A percentile compares a stretch with the other conserved stretches of the same genome.
Evolutionary conservation across 306 rosid species (phyloP).

Genomic region (Ceratonia siliqua): DNA sequence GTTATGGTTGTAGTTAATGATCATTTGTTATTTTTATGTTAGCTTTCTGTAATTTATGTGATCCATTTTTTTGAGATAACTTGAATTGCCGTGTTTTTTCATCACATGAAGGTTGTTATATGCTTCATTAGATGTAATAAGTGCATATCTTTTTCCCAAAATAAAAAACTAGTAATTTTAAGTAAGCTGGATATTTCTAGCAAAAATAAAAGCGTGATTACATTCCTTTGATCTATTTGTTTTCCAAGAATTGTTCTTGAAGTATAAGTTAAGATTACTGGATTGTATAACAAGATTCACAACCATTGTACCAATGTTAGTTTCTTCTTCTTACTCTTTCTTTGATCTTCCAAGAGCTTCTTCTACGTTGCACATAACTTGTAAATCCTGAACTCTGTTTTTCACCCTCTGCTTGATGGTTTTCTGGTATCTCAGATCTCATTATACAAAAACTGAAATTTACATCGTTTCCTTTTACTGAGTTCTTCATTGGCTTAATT

Average conservation of each 20-base stretch:
- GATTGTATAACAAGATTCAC: background rate
- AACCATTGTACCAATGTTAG: background rate
- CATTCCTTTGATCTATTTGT: background rate
- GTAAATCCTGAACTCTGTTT: background rate
- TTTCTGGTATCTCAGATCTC: background rate
- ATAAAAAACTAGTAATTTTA: background rate
- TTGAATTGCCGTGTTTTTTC: background rate
- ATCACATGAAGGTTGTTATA: background rate
- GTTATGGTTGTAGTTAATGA: slow-evolving; percentile 35
- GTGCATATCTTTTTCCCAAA: background rate
- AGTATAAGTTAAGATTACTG: background rate
- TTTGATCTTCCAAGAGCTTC: too few species aligned
- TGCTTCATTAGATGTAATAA: slow-evolving; percentile 16
- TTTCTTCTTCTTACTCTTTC: background rate
- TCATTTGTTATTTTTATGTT: background rate
- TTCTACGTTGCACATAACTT: too few species aligned
- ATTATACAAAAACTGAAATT: background rate
- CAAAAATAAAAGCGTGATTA: background rate
- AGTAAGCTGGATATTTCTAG: background rate
- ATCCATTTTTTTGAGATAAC: background rate
- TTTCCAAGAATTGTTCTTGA: slow-evolving; percentile 13
- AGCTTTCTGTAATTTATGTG: background rate
- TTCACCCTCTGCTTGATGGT: background rate
- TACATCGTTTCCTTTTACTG: background rate
- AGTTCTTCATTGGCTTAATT: slow-evolving; percentile 3